Evolutionary conservation across 1,284 basidiomycete genomes (phyloP).

Genomic region (Leccinum holopus): DNA sequence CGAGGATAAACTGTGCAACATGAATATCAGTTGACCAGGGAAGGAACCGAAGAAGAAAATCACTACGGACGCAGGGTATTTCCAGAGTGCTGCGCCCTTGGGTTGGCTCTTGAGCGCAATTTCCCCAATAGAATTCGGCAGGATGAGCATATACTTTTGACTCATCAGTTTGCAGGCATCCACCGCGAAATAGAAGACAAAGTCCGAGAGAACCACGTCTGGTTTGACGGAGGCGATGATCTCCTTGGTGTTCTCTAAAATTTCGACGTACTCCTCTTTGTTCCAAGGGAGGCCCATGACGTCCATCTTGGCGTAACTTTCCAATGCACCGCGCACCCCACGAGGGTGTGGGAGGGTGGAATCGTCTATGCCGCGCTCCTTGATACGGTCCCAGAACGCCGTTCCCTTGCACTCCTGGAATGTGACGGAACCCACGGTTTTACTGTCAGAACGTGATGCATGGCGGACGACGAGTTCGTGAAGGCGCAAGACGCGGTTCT

Average conservation of each 20-base stretch:
- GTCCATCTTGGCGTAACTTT: conserved; percentile 1
- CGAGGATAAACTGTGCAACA: not conserved
- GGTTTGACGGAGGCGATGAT: conserved; percentile 11
- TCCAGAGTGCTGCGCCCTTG: not conserved
- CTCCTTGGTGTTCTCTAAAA: not conserved
- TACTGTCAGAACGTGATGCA: not conserved
- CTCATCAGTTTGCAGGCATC: conserved; percentile 10
- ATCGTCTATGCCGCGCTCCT: not conserved
- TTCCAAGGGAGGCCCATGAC: not conserved
- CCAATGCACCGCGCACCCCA: conserved; percentile 6
- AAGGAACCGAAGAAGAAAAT: not conserved
- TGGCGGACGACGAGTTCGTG: conserved; percentile 10
- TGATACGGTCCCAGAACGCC: not conserved
- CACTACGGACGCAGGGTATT: conserved; percentile 11
- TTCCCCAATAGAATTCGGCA: conserved; percentile 1
- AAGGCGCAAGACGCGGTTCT: not conserved
- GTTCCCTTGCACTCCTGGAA: conserved; percentile 8
- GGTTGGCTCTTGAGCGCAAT: not conserved
- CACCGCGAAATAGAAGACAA: not conserved
- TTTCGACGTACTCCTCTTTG: conserved; percentile 2
- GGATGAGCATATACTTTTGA: conserved; percentile 9
- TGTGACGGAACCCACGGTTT: not conserved
- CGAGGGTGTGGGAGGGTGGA: not conserved
- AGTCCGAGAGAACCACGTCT: conserved; percentile 3
- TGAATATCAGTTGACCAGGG: not conserved